phyloP scores from a whole-genome alignment of 139 green algal genomes.

The Prasinococcaceae sp. region DNA sequence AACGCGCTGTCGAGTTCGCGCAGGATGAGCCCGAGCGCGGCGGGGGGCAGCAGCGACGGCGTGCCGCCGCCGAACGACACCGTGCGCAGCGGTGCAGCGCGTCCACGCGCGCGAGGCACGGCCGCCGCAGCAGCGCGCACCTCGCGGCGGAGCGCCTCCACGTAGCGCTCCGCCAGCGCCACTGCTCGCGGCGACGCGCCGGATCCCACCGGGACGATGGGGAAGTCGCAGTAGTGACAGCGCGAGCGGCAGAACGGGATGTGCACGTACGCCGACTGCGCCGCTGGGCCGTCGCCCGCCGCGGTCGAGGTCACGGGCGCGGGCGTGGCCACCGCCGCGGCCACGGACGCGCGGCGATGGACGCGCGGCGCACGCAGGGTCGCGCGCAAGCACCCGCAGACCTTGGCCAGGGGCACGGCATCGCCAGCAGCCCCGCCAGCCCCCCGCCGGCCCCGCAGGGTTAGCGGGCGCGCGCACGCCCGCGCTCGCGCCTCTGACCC shows the following conservation, averaged over 20 bases:
- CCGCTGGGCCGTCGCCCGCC: too few relatives aligned
- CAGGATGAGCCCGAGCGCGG: slow-evolving; percentile 50
- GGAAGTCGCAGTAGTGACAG: slow-evolving; percentile 95
- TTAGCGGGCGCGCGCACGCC: too few relatives aligned
- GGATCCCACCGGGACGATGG: slow-evolving; percentile 55
- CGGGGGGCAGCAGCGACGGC: slow-evolving; percentile 67
- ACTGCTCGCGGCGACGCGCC: not conserved
- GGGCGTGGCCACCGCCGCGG: too few relatives aligned
- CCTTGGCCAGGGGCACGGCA: too few relatives aligned
- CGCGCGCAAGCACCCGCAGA: too few relatives aligned
- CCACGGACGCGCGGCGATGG: too few relatives aligned
- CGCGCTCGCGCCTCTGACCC: too few relatives aligned
- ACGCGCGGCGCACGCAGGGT: too few relatives aligned
- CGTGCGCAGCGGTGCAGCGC: slow-evolving; percentile 36
- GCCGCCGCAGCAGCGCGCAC: slow-evolving; percentile 32
- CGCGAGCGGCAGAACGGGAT: slow-evolving; percentile 89
- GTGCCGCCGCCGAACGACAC: slow-evolving; percentile 86
- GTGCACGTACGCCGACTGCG: slow-evolving; percentile 61
- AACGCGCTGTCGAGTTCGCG: slow-evolving; percentile 20
- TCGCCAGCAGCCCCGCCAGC: too few relatives aligned
- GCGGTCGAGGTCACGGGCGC: too few relatives aligned
- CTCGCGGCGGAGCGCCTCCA: slow-evolving; percentile 46
- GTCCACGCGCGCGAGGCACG: not conserved
- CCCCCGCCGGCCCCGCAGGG: too few relatives aligned
- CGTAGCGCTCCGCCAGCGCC: slow-evolving; percentile 27